Evolutionary conservation across 768 basidiomycete genomes (phyloP), one percentile per base, ranked within the genome.

Genomic region (Tremella yokohamensis): DNA sequence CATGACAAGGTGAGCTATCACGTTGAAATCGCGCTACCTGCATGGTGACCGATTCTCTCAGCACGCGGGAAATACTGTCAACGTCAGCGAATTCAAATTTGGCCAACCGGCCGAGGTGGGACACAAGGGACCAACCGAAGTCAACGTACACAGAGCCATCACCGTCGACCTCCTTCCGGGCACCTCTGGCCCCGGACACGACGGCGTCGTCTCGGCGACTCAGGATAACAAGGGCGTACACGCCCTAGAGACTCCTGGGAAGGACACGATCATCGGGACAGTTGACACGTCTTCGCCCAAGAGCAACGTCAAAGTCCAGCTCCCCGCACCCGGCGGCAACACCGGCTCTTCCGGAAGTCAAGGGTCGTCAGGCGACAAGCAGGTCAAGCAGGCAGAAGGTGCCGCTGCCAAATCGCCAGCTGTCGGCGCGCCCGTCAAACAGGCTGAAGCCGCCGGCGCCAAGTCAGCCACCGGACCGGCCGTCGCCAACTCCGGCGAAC

Each of bases 91-190:
- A 34, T 34, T 34, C 29, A 34, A 34, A 34, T 34, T 34, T 34
- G 29, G 29, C 4, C 29, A 34, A 16, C 22, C 22, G 4, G 42
- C 42, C 15, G 42, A 45, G n/a, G 22, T 45, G 4, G 22, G 42
- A 4, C 22, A n/a, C 11, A 45, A 22, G 42, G n/a, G 42, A 16
- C n/a, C 42, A 16, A 45, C 42, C n/a, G 42, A 45, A 22, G 22
- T 45, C 6, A 34, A 22, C 15, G n/a, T 18, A 6, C n/a, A 45
- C 15, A 6, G 20, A 29, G 49, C 49, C 24, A n/a, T 49, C 51
- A 40, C 26, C 20, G 51, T 52, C 51, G 8, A 24, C 16, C 24
- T 38, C 18, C 22, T 56, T 6, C 54, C 54, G 3, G 54, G 54
- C 16, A 56, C 44, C 8, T 22, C 19, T 3, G 42, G 8, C 8